Evolutionary conservation across 1,284 basidiomycete species (phyloP).

Genomic region (Schizophyllum amplum): DNA sequence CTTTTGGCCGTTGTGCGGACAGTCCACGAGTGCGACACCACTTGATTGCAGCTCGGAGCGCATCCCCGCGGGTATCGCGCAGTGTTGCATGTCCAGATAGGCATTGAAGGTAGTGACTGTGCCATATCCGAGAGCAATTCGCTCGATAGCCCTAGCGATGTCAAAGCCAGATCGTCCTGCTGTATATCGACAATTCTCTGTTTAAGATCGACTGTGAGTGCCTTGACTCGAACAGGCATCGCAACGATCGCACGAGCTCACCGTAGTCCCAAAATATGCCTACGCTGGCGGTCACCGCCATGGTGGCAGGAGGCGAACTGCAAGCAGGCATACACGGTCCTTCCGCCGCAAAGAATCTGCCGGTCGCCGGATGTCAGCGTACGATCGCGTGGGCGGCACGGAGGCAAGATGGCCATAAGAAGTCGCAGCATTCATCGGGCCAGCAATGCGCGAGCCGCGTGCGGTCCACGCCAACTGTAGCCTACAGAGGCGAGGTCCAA

Average conservation of each 20-base stretch:
- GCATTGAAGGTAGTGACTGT: constrained; percentile 30
- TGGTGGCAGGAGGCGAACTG: not conserved
- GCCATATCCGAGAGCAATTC: constrained; percentile 24
- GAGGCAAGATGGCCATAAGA: too few species aligned
- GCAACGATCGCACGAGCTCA: constrained; percentile 8
- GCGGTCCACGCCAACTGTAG: too few species aligned
- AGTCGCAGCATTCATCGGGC: too few species aligned
- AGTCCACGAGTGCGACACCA: constrained; percentile 50
- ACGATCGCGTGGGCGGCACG: not conserved
- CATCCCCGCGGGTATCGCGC: constrained; percentile 9
- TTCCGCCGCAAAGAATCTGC: not conserved
- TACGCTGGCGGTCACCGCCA: constrained; percentile 8
- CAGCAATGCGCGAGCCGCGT: too few species aligned
- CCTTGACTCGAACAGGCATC: constrained; percentile 1
- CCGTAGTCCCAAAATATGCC: constrained; percentile 29
- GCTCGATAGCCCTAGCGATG: constrained; percentile 22
- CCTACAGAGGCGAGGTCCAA: too few species aligned
- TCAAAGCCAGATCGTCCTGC: constrained; percentile 19
- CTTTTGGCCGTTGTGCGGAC: constrained; percentile 49
- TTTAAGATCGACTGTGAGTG: not conserved
- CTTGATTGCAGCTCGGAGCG: constrained; percentile 53
- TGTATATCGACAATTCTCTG: constrained; percentile 46
- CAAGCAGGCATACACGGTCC: not conserved
- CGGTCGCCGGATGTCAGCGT: not conserved
- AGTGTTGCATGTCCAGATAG: constrained; percentile 24